Conservation (phyloP, 108 stramenopile genomes). For the Ochromonas danica region DNA sequence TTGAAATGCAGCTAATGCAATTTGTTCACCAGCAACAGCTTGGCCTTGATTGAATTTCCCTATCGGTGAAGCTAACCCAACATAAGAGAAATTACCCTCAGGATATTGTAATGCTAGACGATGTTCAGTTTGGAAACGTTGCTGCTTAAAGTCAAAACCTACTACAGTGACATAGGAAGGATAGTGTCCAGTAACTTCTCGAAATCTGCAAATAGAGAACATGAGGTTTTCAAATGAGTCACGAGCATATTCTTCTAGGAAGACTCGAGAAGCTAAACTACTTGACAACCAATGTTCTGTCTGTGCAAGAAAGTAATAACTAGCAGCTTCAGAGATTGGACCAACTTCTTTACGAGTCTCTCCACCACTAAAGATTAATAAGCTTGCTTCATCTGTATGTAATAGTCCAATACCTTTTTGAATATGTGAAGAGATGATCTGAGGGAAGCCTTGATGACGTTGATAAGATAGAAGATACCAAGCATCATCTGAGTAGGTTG, state of each 20-base stretch:
- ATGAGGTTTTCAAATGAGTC: constrained; percentile 94
- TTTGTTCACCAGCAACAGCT: constrained; percentile 58
- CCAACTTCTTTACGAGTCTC: constrained; percentile 82
- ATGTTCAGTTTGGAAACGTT: constrained; percentile 78
- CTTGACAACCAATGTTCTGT: constrained; percentile 46
- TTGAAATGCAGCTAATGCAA: constrained; percentile 73
- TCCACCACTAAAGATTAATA: constrained; percentile 89
- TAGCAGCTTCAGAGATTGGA: constrained; percentile 53
- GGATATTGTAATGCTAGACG: constrained; percentile 80
- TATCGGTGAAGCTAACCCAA: constrained; percentile 72
- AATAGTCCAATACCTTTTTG: constrained; percentile 72
- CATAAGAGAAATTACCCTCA: constrained; percentile 63
- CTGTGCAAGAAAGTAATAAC: constrained; percentile 56
- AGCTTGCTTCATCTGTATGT: constrained; percentile 63
- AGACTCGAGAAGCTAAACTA: constrained; percentile 26
- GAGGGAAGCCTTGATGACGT: constrained; percentile 65
- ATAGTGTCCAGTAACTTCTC: constrained; percentile 83
- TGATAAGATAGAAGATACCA: constrained; percentile 93
- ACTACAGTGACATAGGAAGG: constrained; percentile 81
- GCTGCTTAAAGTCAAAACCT: constrained; percentile 85
- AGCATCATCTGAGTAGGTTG: constrained; percentile 60
- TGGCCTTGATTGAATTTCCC: constrained; percentile 43
- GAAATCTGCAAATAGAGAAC: constrained; percentile 91
- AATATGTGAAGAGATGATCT: constrained; percentile 82
- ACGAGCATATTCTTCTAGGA: constrained; percentile 77